These are phyloP conservation scores for Candida mesenterica DNA, from an alignment of 1,139 yeast genomes.

Conservation along the genomic window DNA sequence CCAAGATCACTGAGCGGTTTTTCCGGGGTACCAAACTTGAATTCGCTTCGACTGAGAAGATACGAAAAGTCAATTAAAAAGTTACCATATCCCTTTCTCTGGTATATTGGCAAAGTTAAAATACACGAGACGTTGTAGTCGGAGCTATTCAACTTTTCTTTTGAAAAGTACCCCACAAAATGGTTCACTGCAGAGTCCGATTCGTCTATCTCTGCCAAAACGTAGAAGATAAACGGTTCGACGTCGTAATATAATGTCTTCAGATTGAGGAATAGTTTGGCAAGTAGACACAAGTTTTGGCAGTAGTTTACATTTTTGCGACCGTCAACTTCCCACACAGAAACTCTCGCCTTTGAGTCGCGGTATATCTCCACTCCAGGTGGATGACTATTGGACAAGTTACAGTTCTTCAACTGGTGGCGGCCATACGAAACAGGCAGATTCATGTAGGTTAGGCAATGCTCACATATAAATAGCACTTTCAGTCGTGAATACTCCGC, in stretches of 20 bases:
- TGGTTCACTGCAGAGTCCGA: slow-evolving; percentile 53
- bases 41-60: slow-evolving; percentile 69
- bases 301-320: slow-evolving; percentile 78
- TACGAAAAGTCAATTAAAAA: slow-evolving; percentile 88
- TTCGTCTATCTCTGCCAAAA: slow-evolving; percentile 68
- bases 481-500: slow-evolving; percentile 70
- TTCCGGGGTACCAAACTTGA: slow-evolving; percentile 88
- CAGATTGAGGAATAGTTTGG: slow-evolving; percentile 85
- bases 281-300: slow-evolving; percentile 83
- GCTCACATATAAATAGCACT: slow-evolving; percentile 75
- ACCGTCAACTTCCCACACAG: slow-evolving; percentile 93
- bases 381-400: slow-evolving; percentile 56
- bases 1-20: slow-evolving; percentile 91
- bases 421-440: slow-evolving; percentile 67
- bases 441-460: slow-evolving; percentile 78
- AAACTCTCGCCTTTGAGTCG: slow-evolving; percentile 46
- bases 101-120: slow-evolving; percentile 82
- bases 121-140: slow-evolving; percentile 88
- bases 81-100: slow-evolving; percentile 86
- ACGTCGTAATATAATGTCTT: slow-evolving; percentile 93
- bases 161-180: slow-evolving; percentile 91
- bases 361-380: slow-evolving; percentile 93
- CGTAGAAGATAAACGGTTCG: slow-evolving; percentile 89
- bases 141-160: slow-evolving; percentile 74
- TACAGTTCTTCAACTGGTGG: slow-evolving; percentile 70